These are phyloP conservation scores for Podospora pseudoanserina DNA, from an alignment of 495 filamentous ascomycete genomes.

Conservation along the genomic window DNA sequence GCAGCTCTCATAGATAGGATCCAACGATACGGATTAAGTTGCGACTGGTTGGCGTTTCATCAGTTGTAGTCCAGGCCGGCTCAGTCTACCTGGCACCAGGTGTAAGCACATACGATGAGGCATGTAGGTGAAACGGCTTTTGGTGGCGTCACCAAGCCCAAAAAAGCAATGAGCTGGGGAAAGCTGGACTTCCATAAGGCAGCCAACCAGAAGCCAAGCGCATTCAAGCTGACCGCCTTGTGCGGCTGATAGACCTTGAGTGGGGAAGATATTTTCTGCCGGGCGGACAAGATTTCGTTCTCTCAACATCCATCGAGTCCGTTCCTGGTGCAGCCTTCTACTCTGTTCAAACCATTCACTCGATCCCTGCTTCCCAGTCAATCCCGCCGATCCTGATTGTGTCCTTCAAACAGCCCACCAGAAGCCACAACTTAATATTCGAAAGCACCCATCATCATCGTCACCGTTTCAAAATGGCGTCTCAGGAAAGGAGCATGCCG, in stretches of 20 bases:
- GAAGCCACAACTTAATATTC: not conserved
- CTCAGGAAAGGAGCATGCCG: conserved; percentile 45
- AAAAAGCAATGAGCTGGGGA: not conserved
- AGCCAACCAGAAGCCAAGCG: conserved; percentile 9
- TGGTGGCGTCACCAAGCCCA: not conserved
- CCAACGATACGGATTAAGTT: too few species aligned
- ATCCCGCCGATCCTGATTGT: not conserved
- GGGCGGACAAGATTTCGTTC: conserved; percentile 35
- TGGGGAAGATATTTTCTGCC: conserved; percentile 27
- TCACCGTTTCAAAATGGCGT: conserved; percentile 36
- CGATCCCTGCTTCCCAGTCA: not conserved
- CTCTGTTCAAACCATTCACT: too few species aligned
- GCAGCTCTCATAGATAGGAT: too few species aligned
- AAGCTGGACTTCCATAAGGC: not conserved
- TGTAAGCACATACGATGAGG: too few species aligned
- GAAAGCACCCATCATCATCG: not conserved
- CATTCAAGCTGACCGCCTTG: not conserved
- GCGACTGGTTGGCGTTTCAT: not conserved
- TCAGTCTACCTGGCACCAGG: too few species aligned
- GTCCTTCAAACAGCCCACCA: not conserved
- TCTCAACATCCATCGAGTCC: conserved; percentile 2
- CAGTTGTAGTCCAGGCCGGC: not conserved
- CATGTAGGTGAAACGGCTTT: not conserved
- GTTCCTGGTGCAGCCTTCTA: not conserved
- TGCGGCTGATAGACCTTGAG: not conserved